A percentile compares a stretch with the other conserved stretches of the same genome.
These are phyloP conservation scores for Fistulinella prunicolor DNA, from an alignment of 768 basidiomycete species.

Conservation along the genomic window DNA sequence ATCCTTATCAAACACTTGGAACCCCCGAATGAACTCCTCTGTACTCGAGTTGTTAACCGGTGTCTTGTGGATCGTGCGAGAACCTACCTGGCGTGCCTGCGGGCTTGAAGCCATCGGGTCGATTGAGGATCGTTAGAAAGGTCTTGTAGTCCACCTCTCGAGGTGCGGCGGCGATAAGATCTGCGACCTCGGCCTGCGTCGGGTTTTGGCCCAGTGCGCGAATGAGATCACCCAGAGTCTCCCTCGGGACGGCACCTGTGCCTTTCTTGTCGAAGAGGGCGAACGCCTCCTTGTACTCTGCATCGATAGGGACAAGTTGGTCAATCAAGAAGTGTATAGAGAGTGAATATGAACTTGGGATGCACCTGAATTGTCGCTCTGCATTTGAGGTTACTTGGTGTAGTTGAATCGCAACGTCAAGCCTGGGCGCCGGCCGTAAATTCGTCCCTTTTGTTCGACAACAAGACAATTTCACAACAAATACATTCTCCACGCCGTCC, in stretches of 20 bases:
- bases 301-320: background rate
- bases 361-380: constrained; percentile 54
- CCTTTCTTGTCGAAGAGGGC: constrained; percentile 98
- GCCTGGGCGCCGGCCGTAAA: too few relatives aligned
- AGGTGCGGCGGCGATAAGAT: constrained; percentile 70
- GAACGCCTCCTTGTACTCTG: constrained; percentile 96
- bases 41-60: too few relatives aligned
- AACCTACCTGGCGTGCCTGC: constrained; percentile 86
- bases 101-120: constrained; percentile 96
- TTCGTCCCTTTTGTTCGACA: too few relatives aligned
- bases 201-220: constrained; percentile 97
- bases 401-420: too few relatives aligned
- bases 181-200: constrained; percentile 95
- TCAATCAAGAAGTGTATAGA: background rate
- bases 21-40: constrained; percentile 99
- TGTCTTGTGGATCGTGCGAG: too few relatives aligned
- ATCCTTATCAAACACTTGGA: constrained; percentile 95
- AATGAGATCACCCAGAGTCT: constrained; percentile 88
- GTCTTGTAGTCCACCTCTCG: constrained; percentile 91
- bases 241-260: constrained; percentile 82
- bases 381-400: background rate
- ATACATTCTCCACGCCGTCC: too few relatives aligned
- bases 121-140: constrained; percentile 87
- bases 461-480: too few relatives aligned
- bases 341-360: constrained; percentile 3